A percentile compares a stretch with the other conserved stretches of the same genome.
Evolutionary conservation across 768 basidiomycete genomes (phyloP).

Genomic region (Lactifluus volemus): DNA sequence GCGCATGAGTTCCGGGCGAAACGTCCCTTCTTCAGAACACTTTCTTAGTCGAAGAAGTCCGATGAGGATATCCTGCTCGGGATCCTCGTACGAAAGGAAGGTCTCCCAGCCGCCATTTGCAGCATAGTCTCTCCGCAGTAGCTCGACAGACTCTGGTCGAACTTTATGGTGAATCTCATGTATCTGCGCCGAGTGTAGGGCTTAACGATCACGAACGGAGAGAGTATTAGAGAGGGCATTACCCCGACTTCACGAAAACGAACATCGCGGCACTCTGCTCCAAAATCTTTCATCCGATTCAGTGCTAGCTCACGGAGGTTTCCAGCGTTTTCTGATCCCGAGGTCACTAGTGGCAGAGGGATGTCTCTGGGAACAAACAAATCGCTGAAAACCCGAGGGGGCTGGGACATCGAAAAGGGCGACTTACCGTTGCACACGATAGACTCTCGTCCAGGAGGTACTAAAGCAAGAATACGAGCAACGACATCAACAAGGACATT

Average conservation of each 20-base stretch:
- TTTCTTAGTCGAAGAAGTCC: slow-evolving; percentile 88
- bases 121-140: slow-evolving; percentile 89
- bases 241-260: slow-evolving; percentile 97
- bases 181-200: slow-evolving; percentile 42
- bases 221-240: slow-evolving; percentile 28
- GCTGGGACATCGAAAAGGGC: neutral
- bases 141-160: slow-evolving; percentile 89
- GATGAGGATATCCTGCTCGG: slow-evolving; percentile 91
- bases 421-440: slow-evolving; percentile 85
- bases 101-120: slow-evolving; percentile 99
- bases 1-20: slow-evolving; percentile 81
- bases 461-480: slow-evolving; percentile 88
- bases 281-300: slow-evolving; percentile 98
- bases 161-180: slow-evolving; percentile 99
- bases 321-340: slow-evolving; percentile 95
- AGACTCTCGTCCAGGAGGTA: slow-evolving; percentile 99
- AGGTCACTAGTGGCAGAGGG: slow-evolving; percentile 90
- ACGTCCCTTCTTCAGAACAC: slow-evolving; percentile 96
- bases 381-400: neutral
- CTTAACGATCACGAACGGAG: neutral
- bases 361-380: slow-evolving; percentile 60
- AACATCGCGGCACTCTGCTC: slow-evolving; percentile 94
- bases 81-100: slow-evolving; percentile 98
- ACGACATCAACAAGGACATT: slow-evolving; percentile 97
- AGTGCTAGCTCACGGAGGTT: slow-evolving; percentile 94